Conservation (phyloP, 352 stramenopile species). For the Pythium rhizo-oryzae region DNA sequence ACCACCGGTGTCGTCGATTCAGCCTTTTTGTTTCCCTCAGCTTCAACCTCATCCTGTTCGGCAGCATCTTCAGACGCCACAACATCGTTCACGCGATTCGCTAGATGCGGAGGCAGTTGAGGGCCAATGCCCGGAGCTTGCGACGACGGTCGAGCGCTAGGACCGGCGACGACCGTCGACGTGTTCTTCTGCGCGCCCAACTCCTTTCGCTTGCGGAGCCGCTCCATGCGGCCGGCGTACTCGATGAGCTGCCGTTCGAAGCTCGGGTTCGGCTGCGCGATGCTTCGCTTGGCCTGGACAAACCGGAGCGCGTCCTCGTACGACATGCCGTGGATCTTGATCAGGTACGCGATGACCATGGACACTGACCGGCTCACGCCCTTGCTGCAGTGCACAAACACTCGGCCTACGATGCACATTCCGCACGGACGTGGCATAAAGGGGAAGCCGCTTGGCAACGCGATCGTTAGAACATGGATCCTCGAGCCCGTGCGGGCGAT, state of each 20-base stretch:
- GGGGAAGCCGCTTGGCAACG: slow-evolving; percentile 17
- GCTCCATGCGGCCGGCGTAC: slow-evolving; percentile 51
- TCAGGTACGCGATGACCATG: slow-evolving; percentile 91
- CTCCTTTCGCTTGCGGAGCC: slow-evolving; percentile 24
- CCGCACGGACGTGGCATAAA: neutral
- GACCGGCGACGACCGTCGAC: neutral
- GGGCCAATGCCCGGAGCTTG: slow-evolving; percentile 48
- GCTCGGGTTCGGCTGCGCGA: slow-evolving; percentile 76
- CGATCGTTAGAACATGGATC: neutral
- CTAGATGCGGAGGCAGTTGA: slow-evolving; percentile 53
- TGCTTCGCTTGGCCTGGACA: slow-evolving; percentile 49
- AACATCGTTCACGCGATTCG: neutral
- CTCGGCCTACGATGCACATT: slow-evolving; percentile 45
- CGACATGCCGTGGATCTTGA: slow-evolving; percentile 75
- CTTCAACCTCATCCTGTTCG: neutral
- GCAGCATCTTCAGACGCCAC: neutral
- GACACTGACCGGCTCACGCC: slow-evolving; percentile 89
- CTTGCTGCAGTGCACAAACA: slow-evolving; percentile 93
- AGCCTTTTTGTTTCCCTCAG: neutral
- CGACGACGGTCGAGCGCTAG: neutral
- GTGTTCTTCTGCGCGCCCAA: neutral
- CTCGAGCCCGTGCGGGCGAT: too few relatives aligned
- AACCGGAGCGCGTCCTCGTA: slow-evolving; percentile 69
- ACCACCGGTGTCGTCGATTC: slow-evolving; percentile 14
- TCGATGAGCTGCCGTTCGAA: slow-evolving; percentile 67